Evolutionary conservation across 805 yeast genomes (phyloP), one percentile per base, ranked within the genome.

Genomic region (Monosporozyma siamensis): DNA sequence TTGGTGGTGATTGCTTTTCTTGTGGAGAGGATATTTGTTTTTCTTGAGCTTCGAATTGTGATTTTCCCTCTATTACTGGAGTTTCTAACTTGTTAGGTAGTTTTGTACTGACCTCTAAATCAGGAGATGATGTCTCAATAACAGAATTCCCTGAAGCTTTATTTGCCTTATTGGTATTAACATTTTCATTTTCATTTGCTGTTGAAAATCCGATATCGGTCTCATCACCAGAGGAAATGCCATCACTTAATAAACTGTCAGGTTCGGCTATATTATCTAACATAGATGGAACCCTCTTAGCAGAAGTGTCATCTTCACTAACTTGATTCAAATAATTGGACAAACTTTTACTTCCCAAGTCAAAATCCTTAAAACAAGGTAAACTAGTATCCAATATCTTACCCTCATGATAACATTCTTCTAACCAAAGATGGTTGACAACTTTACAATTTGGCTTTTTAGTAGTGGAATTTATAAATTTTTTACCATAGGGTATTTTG

Each of bases 381-480:
- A 14, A 11, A 23, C 32, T 17, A 3, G 42, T 11, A 27, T 44
- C 45, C 12, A 46, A 11, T 14, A 30, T 34, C 17, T 38, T 43
- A 11, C 55, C 61, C 15, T 39, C n/a, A 38, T 48, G 41, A 41
- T 52, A 90, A 34, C 87, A 74, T 42, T 84, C 89, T 55, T 90
- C 97, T 11, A 90, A 62, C 98, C 98, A 90, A 11, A 80, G 55
- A 61, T 87, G 95, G 54, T 83, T 88, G 1, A 85, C 79, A 2
- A 82, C 67, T 24, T 70, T 69, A 34, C 61, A 55, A 4, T 26
- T 17, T 11, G 24, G 9, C 7, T 59, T 56, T 95, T 96, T 88
- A 47, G 71, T 70, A 27, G 67, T 56, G 0, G 92, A 94, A 14
- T 88, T 86, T 9, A 71, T 73, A 53, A 74, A 86, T 62, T 90